Evolutionary conservation across 2,329 filamentous ascomycete species (phyloP).

Genomic region (Ascochyta fabae): DNA sequence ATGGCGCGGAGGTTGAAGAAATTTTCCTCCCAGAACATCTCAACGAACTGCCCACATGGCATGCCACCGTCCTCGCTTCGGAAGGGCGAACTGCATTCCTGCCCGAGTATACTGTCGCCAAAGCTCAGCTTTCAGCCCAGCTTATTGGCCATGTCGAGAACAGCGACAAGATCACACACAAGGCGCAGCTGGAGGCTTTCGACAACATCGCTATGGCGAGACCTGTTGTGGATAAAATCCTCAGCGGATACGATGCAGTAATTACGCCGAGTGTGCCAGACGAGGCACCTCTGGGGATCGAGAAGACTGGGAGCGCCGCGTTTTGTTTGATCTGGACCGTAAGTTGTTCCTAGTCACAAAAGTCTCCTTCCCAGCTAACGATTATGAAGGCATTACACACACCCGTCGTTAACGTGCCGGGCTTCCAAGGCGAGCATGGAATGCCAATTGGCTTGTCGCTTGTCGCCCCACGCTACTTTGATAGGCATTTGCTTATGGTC

Average conservation of each 20-base stretch:
- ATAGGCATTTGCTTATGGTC: slow-evolving; percentile 39
- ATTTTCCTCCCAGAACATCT: slow-evolving; percentile 61
- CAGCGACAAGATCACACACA: slow-evolving; percentile 49
- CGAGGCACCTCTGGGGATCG: slow-evolving; percentile 63
- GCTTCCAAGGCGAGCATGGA: slow-evolving; percentile 63
- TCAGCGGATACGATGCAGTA: slow-evolving; percentile 60
- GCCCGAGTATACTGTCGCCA: slow-evolving; percentile 59
- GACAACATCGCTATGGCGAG: slow-evolving; percentile 62
- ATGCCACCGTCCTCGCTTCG: slow-evolving; percentile 56
- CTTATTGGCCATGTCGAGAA: slow-evolving; percentile 63
- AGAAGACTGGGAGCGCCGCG: slow-evolving; percentile 61
- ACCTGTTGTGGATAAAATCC: slow-evolving; percentile 62
- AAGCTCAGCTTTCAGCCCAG: slow-evolving; percentile 54
- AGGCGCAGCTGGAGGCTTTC: slow-evolving; percentile 60
- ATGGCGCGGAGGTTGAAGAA: slow-evolving; percentile 64
- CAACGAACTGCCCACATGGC: slow-evolving; percentile 58
- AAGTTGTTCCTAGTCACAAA: not conserved
- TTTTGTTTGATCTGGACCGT: slow-evolving; percentile 61
- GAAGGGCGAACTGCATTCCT: slow-evolving; percentile 64
- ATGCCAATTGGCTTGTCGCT: slow-evolving; percentile 67
- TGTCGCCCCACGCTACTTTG: slow-evolving; percentile 50
- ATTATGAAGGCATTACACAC: slow-evolving; percentile 56
- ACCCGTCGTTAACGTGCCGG: slow-evolving; percentile 69
- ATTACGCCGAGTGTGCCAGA: slow-evolving; percentile 65
- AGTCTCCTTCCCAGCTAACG: not conserved